Conservation (phyloP, 331 rosid species). For the Cucumis variabilis region DNA sequence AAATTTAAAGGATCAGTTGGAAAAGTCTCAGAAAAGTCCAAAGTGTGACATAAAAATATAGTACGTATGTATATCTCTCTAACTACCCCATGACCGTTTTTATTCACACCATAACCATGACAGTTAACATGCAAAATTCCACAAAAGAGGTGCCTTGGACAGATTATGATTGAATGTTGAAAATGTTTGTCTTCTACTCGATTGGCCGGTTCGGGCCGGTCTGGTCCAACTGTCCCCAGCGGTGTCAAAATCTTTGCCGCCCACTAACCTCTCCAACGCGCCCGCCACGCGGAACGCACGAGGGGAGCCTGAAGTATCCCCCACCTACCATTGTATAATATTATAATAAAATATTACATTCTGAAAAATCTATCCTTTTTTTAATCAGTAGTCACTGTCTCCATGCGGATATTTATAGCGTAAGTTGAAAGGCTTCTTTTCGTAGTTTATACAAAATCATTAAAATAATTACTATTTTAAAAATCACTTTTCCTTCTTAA, state of each 20-base stretch:
- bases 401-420: neutral
- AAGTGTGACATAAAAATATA: neutral
- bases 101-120: neutral
- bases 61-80: neutral
- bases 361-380: neutral
- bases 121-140: neutral
- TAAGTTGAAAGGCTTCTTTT: too few species aligned
- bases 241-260: slow-evolving; percentile 16
- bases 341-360: too few species aligned
- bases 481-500: too few species aligned
- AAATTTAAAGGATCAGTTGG: neutral
- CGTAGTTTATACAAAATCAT: too few species aligned
- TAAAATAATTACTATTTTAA: too few species aligned
- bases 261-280: slow-evolving; percentile 22
- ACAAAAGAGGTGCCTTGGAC: neutral
- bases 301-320: neutral
- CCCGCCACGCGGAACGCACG: slow-evolving; percentile 12
- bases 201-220: slow-evolving; percentile 12
- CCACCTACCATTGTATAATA: neutral
- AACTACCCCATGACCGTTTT: neutral
- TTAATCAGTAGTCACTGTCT: neutral
- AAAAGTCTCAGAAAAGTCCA: neutral
- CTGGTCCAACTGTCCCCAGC: neutral
- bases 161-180: neutral
- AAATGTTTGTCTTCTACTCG: neutral